A percentile compares a stretch with the other conserved stretches of the same genome.
phyloP scores from a whole-genome alignment of 2,329 filamentous ascomycete genomes.

The Trichoderma cornu-damae region DNA sequence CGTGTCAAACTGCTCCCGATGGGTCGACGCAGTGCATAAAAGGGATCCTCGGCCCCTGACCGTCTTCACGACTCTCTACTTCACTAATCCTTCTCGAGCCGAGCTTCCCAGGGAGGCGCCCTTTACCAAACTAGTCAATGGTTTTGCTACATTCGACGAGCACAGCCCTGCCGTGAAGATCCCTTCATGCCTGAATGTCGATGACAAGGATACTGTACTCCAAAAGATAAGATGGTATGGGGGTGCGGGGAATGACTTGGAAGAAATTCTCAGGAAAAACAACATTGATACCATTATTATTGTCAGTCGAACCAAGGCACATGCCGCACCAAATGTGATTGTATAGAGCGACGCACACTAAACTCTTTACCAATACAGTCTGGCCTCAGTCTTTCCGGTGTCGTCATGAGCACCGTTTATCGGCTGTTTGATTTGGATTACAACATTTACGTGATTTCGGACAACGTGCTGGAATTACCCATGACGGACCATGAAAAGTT shows the following conservation, averaged over 20 bases:
- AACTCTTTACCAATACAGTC: conserved; percentile 25
- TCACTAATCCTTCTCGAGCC: conserved; percentile 32
- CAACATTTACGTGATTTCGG: conserved; percentile 37
- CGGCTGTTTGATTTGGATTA: conserved; percentile 41
- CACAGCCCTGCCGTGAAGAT: conserved; percentile 29
- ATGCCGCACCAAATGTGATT: no score
- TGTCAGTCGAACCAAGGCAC: conserved; percentile 25
- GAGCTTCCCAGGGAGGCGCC: conserved; percentile 33
- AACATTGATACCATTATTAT: conserved; percentile 39
- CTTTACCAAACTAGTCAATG: conserved; percentile 28
- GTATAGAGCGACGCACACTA: no score
- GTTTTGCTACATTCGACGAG: conserved; percentile 27
- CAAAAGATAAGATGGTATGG: conserved; percentile 41
- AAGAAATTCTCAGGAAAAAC: conserved; percentile 37
- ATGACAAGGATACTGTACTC: conserved; percentile 34
- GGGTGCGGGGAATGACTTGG: conserved; percentile 36
- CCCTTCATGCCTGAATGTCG: conserved; percentile 29
- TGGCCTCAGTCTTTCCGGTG: conserved; percentile 38
- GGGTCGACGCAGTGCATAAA: conserved; percentile 38
- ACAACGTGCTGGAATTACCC: conserved; percentile 30
- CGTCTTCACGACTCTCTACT: conserved; percentile 35
- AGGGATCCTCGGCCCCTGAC: conserved; percentile 31
- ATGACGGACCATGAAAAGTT: conserved; percentile 1
- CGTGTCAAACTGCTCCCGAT: conserved; percentile 24
- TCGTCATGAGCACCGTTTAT: conserved; percentile 40